A percentile compares a stretch with the other conserved stretches of the same genome.
These are phyloP conservation scores for Agastache rugosa DNA, from an alignment of 257 asterid species.

Conservation along the genomic window DNA sequence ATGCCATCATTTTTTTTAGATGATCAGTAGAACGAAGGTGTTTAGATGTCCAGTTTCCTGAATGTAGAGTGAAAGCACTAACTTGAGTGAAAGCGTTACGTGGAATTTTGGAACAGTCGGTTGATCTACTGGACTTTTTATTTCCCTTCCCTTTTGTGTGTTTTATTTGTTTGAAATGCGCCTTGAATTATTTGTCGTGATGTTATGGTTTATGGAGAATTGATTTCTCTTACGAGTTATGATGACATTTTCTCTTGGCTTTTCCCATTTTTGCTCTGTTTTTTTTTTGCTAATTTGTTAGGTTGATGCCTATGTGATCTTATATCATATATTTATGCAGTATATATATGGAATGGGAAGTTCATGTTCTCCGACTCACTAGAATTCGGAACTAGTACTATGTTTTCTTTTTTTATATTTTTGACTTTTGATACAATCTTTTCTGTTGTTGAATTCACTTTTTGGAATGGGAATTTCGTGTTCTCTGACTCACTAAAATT, in stretches of 20 bases:
- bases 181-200: background rate
- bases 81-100: background rate
- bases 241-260: slow-evolving; percentile 12
- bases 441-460: background rate
- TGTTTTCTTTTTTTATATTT: background rate
- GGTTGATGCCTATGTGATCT: background rate
- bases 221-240: background rate
- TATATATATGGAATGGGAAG: background rate
- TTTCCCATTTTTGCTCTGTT: background rate
- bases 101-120: background rate
- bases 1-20: background rate
- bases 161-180: background rate
- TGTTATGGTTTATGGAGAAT: slow-evolving; percentile 15
- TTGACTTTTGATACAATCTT: background rate
- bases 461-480: background rate
- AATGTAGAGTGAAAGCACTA: background rate
- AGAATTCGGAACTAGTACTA: background rate
- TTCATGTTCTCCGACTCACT: background rate
- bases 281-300: background rate
- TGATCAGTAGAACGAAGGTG: background rate
- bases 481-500: background rate
- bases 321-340: background rate
- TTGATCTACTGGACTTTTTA: background rate
- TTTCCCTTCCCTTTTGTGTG: background rate
- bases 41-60: background rate